Evolutionary conservation across 495 filamentous ascomycete genomes (phyloP).

Genomic region (Cryomyces minteri): DNA sequence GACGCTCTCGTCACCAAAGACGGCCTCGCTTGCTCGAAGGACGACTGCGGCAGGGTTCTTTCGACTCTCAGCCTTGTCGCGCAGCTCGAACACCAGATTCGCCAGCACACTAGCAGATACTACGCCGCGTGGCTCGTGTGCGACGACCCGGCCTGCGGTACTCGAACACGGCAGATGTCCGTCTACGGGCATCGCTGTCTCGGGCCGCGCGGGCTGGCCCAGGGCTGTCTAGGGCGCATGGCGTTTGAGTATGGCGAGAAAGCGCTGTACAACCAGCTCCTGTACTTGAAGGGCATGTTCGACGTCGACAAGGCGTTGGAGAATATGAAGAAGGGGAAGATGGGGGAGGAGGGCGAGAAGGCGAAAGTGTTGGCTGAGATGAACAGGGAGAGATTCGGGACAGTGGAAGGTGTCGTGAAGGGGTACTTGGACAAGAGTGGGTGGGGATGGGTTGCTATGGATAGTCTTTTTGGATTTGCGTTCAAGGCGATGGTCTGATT

Average conservation of each 20-base stretch:
- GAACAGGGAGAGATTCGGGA: conserved; percentile 60
- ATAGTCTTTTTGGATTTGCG: conserved; percentile 65
- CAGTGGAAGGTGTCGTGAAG: conserved; percentile 60
- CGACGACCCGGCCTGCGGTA: conserved; percentile 72
- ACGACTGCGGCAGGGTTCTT: conserved; percentile 41
- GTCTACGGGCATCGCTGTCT: conserved; percentile 85
- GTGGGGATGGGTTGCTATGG: conserved; percentile 92
- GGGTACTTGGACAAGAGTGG: conserved; percentile 86
- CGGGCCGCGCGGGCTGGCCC: conserved; percentile 62
- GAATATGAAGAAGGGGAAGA: conserved; percentile 27
- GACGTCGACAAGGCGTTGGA: conserved; percentile 69
- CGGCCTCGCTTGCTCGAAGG: conserved; percentile 55
- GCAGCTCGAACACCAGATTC: conserved; percentile 72
- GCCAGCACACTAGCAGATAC: conserved; percentile 59
- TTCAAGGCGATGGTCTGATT: too few relatives aligned
- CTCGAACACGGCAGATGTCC: conserved; percentile 74
- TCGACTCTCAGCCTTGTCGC: conserved; percentile 57
- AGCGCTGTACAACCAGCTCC: conserved; percentile 80
- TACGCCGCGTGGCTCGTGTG: conserved; percentile 87
- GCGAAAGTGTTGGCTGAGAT: conserved; percentile 53
- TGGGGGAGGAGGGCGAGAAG: conserved; percentile 30
- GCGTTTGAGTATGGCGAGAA: conserved; percentile 74
- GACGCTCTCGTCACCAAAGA: conserved; percentile 36
- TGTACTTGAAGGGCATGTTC: conserved; percentile 73
- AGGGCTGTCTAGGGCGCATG: conserved; percentile 79